Evolutionary conservation across 345 rosid genomes (phyloP), one percentile per base, ranked within the genome.

Genomic region (Citropsis articulata): DNA sequence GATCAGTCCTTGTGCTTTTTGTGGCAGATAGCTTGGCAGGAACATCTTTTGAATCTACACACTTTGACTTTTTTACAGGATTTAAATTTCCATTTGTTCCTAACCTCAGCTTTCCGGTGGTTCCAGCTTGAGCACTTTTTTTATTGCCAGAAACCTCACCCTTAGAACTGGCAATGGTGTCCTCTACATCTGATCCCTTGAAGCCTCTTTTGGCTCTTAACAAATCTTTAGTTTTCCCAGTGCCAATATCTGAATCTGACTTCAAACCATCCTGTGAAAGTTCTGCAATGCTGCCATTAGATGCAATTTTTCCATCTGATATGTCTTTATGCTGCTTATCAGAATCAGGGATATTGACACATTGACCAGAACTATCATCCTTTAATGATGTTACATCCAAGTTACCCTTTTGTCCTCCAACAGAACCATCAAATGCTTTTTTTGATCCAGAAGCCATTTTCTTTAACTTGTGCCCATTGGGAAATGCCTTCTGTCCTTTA

Each of bases 31-130:
- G 78, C 82, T 68, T 84, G 57, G 78, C 16, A 70, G 69, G 78
- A 77, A 69, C 80, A 73, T 71, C 86, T 64, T 83, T 85, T 42
- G 6, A 75, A 66, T 83, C 90, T 64, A 81, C 82, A 84, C 40
- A 57, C 84, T 85, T 91, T 42, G 83, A 73, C 85, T 84, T 91
- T 78, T 90, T 95, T 75, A 85, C 79, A 75, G 87, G 85, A 78
- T 66, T 82, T 61, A 76, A 73, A 81, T 70, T 78, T 78, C 85
- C 93, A 79, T 71, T 76, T 24, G 62, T 30, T 79, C 77, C 87
- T 67, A 66, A 61, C 72, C 82, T 83, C 80, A 86, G 79, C 66
- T 84, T 89, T 82, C 78, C 87, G 69, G 61, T 64, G 64, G 79
- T 48, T 63, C 45, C 89, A 76, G 85, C 84, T 75, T 86, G 86